These are phyloP conservation scores for Polytolypa hystricis DNA, from an alignment of 2,329 filamentous ascomycete genomes.

Conservation along the genomic window DNA sequence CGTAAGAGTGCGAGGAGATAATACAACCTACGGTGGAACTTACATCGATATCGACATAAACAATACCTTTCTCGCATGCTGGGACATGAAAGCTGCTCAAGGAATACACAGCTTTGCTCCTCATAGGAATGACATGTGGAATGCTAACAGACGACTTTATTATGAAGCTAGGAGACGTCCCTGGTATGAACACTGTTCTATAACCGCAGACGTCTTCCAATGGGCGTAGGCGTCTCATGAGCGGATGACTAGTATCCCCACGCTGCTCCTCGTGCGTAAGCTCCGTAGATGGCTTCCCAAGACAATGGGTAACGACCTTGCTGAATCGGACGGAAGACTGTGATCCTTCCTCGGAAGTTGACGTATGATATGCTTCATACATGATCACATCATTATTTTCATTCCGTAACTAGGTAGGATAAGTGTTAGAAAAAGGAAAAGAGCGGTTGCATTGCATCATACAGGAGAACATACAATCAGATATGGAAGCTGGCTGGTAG, in stretches of 20 bases:
- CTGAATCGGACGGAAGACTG: constrained; percentile 53
- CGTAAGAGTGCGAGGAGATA: background rate
- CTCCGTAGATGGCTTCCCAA: too few species aligned
- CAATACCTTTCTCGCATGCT: constrained; percentile 69
- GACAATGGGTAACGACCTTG: constrained; percentile 60
- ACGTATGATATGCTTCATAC: constrained; percentile 64
- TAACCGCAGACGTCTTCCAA: constrained; percentile 55
- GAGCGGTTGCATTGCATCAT: background rate
- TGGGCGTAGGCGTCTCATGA: constrained; percentile 40
- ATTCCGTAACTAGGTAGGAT: constrained; percentile 53
- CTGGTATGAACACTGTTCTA: constrained; percentile 71
- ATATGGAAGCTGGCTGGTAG: constrained; percentile 58
- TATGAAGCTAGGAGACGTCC: constrained; percentile 68
- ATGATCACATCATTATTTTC: constrained; percentile 71
- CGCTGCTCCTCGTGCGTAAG: too few species aligned
- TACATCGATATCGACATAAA: constrained; percentile 58
- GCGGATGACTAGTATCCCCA: too few species aligned
- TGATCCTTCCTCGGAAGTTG: constrained; percentile 9
- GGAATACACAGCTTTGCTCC: constrained; percentile 56
- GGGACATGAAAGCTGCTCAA: constrained; percentile 68
- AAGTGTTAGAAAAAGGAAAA: background rate
- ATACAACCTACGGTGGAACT: constrained; percentile 9
- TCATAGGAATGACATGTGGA: constrained; percentile 64
- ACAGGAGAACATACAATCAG: constrained; percentile 56
- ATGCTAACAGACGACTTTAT: constrained; percentile 68